Evolutionary conservation across 768 basidiomycete species (phyloP), one percentile per base, ranked within the genome.

Genomic region (Leucocoprinus birnbaumii): DNA sequence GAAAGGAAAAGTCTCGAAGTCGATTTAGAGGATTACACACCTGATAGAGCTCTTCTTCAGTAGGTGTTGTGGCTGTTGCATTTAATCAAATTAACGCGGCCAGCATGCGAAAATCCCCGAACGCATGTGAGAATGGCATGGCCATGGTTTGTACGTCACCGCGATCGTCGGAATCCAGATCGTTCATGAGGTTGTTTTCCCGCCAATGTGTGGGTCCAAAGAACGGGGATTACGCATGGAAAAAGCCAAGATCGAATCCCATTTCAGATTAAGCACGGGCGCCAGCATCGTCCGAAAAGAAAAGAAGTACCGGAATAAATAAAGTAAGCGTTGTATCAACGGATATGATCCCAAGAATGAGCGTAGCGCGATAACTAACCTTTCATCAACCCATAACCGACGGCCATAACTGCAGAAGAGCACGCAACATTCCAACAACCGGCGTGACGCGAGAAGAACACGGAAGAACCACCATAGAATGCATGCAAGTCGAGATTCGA

Each of bases 371-470:
- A 51, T 26, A 35, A 52, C 74, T 69, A 65, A 85, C 84, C 78
- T 69, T 76, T 82, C 84, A 86, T 86, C 52, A 80, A 65, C 49
- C 72, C 58, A 67, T 83, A 86, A 34, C 84, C 84, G 56, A 78
- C 61, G 40, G 77, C 74, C 70, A 80, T 74, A 58, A 84, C 84
- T 85, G 62, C 34, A 49, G 26, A 45, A 49, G 54, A 8, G 42
- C 41, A 48, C 14, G 26, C 48, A 49, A 55, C 18, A 43, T 55
- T 34, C 31, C 24, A 45, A 25, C 24, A 22, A 47, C 44, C 44
- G 35, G 51, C 14, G 27, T 55, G 37, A 46, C 34, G 35, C 19
- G 45, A 40, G 53, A 54, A 41, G 25, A 19, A 25, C 16, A 42
- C 19, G 54, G 53, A 34, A 48, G 54, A 48, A 41, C 25, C 54